Evolutionary conservation across 2,329 filamentous ascomycete species (phyloP).

Genomic region (Sordariomycetes sp.): DNA sequence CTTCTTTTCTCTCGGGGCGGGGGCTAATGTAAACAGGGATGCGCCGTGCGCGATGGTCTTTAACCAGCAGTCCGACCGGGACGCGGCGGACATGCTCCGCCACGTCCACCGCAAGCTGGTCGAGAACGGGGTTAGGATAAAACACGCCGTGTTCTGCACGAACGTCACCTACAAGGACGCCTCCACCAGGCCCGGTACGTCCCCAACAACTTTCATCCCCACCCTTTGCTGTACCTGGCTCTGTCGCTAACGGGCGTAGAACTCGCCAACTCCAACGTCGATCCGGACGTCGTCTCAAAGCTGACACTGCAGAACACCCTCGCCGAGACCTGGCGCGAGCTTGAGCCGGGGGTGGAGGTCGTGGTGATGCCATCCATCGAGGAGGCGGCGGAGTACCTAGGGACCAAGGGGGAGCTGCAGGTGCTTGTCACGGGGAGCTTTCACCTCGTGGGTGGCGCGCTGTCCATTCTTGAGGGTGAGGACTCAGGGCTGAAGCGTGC

Average conservation of each 20-base stretch:
- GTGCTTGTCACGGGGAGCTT: slow-evolving; percentile 74
- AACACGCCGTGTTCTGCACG: slow-evolving; percentile 72
- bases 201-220: background rate
- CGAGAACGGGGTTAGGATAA: slow-evolving; percentile 37
- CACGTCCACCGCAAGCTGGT: slow-evolving; percentile 27
- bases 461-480: slow-evolving; percentile 21
- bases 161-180: slow-evolving; percentile 50
- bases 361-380: slow-evolving; percentile 61
- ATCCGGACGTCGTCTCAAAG: slow-evolving; percentile 38
- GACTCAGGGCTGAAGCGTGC: background rate
- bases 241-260: slow-evolving; percentile 21
- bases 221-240: background rate
- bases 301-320: slow-evolving; percentile 42
- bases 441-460: slow-evolving; percentile 70
- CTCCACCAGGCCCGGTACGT: slow-evolving; percentile 31
- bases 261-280: slow-evolving; percentile 44
- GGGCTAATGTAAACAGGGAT: slow-evolving; percentile 10
- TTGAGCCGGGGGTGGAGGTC: slow-evolving; percentile 35
- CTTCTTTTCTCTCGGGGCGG: background rate
- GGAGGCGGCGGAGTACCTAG: slow-evolving; percentile 30
- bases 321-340: slow-evolving; percentile 35
- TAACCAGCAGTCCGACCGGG: slow-evolving; percentile 63
- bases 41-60: slow-evolving; percentile 60
- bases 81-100: slow-evolving; percentile 42
- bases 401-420: slow-evolving; percentile 32